Base-by-base conservation (phyloP, 306 rosid species). In the Dalbergia cultrata region DNA sequence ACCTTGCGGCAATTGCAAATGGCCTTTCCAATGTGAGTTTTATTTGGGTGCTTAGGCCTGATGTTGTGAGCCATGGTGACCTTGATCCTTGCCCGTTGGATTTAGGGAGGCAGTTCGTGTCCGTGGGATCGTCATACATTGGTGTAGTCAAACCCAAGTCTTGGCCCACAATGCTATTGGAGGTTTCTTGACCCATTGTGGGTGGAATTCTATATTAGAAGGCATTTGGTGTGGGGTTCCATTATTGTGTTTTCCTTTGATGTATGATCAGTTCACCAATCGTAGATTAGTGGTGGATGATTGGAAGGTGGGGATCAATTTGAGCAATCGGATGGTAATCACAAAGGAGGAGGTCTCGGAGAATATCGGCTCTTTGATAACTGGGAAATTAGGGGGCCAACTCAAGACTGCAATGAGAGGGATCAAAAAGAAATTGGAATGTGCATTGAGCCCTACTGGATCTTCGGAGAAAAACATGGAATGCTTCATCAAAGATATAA, bases 131-230 rank as follows among this genome's bases (percentile, higher is more conserved):
- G 57, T 91, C 58, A 41, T 89, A 21, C 87, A 88, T 1, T 91
- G 93, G 93, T 91, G 96, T 72, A 67, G 67, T 59, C 90, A 91
- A 44, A 86, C 56, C 0, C 73, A 67, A 12, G 90, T 89, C 52
- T 70, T 87, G 86, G 60, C 85, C 0, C 92, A 89, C 74, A 86
- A 89, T 0, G 88, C 90, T 0, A 41, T 88, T 31, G 87, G 92
- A 75, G 90, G 93, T 17, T 89, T 91, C 72, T 77, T 87, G 54
- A 80, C 90, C 5, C 90, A 89, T 39, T 91, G 93, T 19, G 95
- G 93, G 2, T 89, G 93, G 96, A 91, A 91, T 33, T 89, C 93
- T 0, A 84, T 88, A 41, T 31, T 91, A 33, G 93, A 89, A 62
- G 83, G 89, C 10, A 62, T 89, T 21, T 87, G 96, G 92, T 83